These are phyloP conservation scores for Saturnispora diversa DNA, from an alignment of 805 yeast genomes.

Conservation along the genomic window DNA sequence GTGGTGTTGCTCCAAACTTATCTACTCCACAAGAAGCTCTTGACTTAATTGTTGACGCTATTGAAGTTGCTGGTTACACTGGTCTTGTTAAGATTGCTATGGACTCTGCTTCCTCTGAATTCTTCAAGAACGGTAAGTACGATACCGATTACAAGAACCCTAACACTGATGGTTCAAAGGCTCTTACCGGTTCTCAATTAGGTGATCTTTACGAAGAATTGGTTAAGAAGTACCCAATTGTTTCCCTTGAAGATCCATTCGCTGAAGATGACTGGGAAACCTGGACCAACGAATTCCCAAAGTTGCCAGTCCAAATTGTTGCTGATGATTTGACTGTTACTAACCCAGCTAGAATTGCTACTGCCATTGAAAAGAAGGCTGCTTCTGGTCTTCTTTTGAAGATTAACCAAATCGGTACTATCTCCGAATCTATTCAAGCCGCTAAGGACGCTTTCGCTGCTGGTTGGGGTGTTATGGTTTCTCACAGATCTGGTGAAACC, in stretches of 20 bases:
- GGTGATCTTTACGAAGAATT: conserved; percentile 76
- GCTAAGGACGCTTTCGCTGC: conserved; percentile 92
- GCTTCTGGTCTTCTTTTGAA: conserved; percentile 91
- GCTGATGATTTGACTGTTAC: conserved; percentile 99
- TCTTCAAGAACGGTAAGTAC: conserved; percentile 94
- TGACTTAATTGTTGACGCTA: conserved; percentile 85
- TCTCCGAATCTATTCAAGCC: conserved; percentile 93
- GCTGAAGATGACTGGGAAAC: conserved; percentile 99
- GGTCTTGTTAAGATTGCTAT: conserved; percentile 89
- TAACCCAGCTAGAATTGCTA: conserved; percentile 89
- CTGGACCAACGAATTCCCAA: conserved; percentile 82
- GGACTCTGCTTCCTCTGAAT: conserved; percentile 97
- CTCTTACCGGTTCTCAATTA: conserved; percentile 84
- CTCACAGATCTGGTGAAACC: conserved; percentile 99
- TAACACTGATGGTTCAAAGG: conserved; percentile 78
- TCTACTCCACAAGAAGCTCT: conserved; percentile 94
- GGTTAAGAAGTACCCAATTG: conserved; percentile 90
- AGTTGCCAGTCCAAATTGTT: conserved; percentile 78
- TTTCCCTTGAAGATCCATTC: conserved; percentile 97
- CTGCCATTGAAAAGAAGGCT: conserved; percentile 94
- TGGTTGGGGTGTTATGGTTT: conserved; percentile 99
- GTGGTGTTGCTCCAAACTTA: conserved; percentile 99
- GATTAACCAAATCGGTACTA: conserved; percentile 98
- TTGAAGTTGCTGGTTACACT: conserved; percentile 89
- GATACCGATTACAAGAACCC: conserved; percentile 99